A percentile compares a stretch with the other conserved stretches of the same genome.
Conservation (phyloP, 1,284 basidiomycete species). For the Ganoderma sinense region DNA sequence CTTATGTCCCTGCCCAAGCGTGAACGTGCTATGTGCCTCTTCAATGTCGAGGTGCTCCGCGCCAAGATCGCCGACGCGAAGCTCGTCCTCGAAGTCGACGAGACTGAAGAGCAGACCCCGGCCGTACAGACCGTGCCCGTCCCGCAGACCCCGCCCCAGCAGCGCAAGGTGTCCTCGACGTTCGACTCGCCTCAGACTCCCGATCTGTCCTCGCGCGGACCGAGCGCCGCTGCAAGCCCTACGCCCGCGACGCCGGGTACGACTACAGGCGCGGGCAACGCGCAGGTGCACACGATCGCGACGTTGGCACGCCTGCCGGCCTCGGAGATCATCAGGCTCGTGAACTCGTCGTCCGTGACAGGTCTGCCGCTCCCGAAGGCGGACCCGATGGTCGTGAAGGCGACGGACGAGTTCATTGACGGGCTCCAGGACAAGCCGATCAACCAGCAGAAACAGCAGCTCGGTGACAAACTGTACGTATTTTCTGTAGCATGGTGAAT, state of each 20-base stretch:
- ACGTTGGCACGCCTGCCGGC: conserved; percentile 74
- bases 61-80: conserved; percentile 85
- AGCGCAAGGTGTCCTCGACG: conserved; percentile 56
- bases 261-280: background rate
- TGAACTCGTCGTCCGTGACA: conserved; percentile 58
- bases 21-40: conserved; percentile 89
- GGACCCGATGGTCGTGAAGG: conserved; percentile 71
- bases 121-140: conserved; percentile 45
- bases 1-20: conserved; percentile 87
- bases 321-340: conserved; percentile 71
- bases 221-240: conserved; percentile 75
- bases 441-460: conserved; percentile 80
- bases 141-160: conserved; percentile 62
- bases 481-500: background rate
- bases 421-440: conserved; percentile 66
- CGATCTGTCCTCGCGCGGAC: conserved; percentile 73
- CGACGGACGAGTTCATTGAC: conserved; percentile 84
- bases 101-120: conserved; percentile 54
- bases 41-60: conserved; percentile 83
- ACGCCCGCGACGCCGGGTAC: conserved; percentile 51
- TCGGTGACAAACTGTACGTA: conserved; percentile 81
- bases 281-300: conserved; percentile 47
- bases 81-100: conserved; percentile 78
- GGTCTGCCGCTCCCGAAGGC: conserved; percentile 74
- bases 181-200: conserved; percentile 73